Conservation (phyloP, 345 rosid genomes). For the Aurinia saxatilis region DNA sequence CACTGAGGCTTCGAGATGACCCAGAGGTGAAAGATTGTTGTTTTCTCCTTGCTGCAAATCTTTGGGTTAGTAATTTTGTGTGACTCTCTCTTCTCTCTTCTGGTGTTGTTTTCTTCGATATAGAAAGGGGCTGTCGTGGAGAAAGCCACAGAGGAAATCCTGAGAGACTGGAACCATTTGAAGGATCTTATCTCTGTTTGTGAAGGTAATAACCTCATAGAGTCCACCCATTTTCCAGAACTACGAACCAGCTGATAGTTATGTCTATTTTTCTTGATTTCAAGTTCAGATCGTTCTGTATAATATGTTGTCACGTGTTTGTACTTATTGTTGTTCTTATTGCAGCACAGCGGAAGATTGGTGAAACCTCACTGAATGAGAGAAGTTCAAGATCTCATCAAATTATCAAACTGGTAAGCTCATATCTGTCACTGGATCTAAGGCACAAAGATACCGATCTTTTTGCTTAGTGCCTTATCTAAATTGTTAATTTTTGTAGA, state of each 20-base stretch:
- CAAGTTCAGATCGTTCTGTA: neutral
- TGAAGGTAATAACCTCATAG: slow-evolving; percentile 56
- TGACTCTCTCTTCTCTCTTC: neutral
- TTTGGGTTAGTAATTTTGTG: neutral
- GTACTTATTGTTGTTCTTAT: slow-evolving; percentile 14
- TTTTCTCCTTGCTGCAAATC: neutral
- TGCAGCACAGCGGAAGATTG: slow-evolving; percentile 86
- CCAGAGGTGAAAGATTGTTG: slow-evolving; percentile 58
- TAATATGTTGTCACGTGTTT: neutral
- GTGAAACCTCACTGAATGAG: slow-evolving; percentile 88
- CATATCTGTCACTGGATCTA: slow-evolving; percentile 13
- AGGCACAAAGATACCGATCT: neutral
- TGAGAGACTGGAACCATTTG: slow-evolving; percentile 84
- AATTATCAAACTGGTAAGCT: slow-evolving; percentile 76
- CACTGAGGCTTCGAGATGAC: slow-evolving; percentile 87
- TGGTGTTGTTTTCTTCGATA: slow-evolving; percentile 21
- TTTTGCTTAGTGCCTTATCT: neutral
- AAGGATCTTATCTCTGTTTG: slow-evolving; percentile 78
- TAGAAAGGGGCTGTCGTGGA: slow-evolving; percentile 91
- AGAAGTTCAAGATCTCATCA: slow-evolving; percentile 99
- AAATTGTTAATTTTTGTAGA: slow-evolving; percentile 37
- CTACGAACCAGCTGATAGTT: neutral
- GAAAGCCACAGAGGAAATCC: slow-evolving; percentile 67
- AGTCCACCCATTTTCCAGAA: neutral
- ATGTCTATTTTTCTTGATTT: slow-evolving; percentile 4